Evolutionary conservation across 163 green algal genomes (phyloP).

Genomic region (Scenedesmus sp.): DNA sequence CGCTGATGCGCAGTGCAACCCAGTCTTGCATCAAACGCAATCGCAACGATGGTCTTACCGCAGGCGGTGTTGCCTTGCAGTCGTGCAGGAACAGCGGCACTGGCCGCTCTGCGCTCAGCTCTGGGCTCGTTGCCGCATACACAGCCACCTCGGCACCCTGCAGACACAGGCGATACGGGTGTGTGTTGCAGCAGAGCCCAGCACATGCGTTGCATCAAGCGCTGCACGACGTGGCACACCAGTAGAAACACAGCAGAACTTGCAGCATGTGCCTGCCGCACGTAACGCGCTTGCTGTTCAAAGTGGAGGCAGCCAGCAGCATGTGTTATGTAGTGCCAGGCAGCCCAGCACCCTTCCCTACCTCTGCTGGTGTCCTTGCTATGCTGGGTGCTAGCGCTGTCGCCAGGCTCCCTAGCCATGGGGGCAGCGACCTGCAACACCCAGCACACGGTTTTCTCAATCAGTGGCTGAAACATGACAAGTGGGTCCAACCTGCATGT

Average conservation of each 20-base stretch:
- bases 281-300: too few species aligned
- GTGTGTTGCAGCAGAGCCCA: not conserved
- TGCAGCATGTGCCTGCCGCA: not conserved
- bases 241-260: not conserved
- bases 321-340: not conserved
- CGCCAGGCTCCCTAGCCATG: not conserved
- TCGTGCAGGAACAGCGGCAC: conserved; percentile 44
- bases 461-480: not conserved
- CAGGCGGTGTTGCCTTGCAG: conserved; percentile 17
- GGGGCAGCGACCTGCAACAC: conserved; percentile 22
- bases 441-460: not conserved
- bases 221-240: not conserved
- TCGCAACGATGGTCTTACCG: not conserved
- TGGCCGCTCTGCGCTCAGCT: not conserved
- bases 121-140: conserved; percentile 29
- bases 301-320: not conserved
- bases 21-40: not conserved
- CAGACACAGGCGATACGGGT: too few species aligned
- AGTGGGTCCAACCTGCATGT: not conserved
- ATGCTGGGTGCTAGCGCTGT: not conserved
- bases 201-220: not conserved
- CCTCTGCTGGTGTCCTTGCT: conserved; percentile 31
- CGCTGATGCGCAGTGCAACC: too few species aligned
- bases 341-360: not conserved
- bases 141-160: conserved; percentile 32